Evolutionary conservation across 345 rosid species (phyloP), one percentile per base, ranked within the genome.

Genomic region (Passiflora organensis): DNA sequence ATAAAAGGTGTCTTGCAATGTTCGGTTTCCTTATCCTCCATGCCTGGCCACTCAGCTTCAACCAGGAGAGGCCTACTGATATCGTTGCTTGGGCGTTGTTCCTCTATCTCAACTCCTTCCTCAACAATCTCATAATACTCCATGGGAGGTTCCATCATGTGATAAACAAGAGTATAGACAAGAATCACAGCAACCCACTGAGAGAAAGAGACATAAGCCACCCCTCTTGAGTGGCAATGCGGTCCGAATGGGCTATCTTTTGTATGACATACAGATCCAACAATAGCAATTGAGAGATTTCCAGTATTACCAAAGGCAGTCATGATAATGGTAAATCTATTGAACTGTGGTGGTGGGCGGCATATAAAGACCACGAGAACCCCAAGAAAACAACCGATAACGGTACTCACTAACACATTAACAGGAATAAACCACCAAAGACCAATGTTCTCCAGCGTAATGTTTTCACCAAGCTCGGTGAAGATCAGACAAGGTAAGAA

Each of bases 21-120:
- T 61, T 84, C 89, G 0, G 87, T 89, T 73, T 81, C 99, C 55
- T 84, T 93, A 0, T 93, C 99, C 80, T 89, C 96, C 1, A 93
- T 89, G 41, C 99, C 96, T 0, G 85, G 99, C 89, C 96, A 90
- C 55, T 90, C 97, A n/a, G 97, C 97, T 58, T 81, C 94, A 17
- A 87, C 83, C 2, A 87, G 77, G 48, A 90, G 85, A 9, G 97
- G 94, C 25, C 82, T 77, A 12, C 97, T 90, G 22, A 59, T 25
- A 41, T 81, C 80, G 58, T 54, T 48, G 47, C 48, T 32, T 5
- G 48, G 25, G 20, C 16, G 51, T 13, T 63, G 69, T 63, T 76
- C 90, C 72, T 70, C 83, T 36, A 80, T 79, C 62, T 74, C 87
- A 43, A 41, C 32, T 14, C 81, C 84, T 66, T 82, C 95, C 45